A percentile compares a stretch with the other conserved stretches of the same genome.
phyloP scores from a whole-genome alignment of 2,329 filamentous ascomycete species.

The Arthrobotrys sphaeroides region DNA sequence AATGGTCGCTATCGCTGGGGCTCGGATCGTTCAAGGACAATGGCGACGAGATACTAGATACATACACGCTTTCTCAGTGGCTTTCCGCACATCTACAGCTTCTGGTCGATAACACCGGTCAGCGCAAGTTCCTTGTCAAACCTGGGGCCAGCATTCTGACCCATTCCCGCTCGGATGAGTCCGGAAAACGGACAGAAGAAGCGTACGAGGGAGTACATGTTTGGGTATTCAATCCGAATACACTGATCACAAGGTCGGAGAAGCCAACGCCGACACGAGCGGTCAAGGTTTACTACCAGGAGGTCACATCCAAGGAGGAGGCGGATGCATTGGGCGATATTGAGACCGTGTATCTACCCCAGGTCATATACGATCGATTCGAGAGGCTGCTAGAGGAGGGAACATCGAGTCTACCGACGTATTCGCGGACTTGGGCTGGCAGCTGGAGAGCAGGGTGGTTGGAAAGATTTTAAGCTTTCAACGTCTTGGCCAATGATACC shows the following conservation, averaged over 20 bases:
- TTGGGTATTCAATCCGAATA: constrained; percentile 53
- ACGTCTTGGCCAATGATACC: not conserved
- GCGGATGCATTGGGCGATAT: constrained; percentile 35
- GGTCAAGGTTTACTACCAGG: constrained; percentile 47
- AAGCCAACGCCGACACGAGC: constrained; percentile 38
- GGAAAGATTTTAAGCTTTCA: constrained; percentile 25
- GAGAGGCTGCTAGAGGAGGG: constrained; percentile 25
- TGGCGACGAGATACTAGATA: constrained; percentile 10
- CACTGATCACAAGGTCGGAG: constrained; percentile 28
- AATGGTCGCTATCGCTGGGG: constrained; percentile 41
- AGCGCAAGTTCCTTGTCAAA: constrained; percentile 47
- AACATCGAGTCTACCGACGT: constrained; percentile 23
- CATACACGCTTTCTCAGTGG: constrained; percentile 47
- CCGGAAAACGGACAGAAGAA: constrained; percentile 22
- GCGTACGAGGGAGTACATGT: constrained; percentile 29
- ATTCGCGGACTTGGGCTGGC: constrained; percentile 14
- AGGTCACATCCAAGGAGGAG: constrained; percentile 2
- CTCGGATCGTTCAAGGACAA: not conserved
- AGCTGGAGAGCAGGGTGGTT: constrained; percentile 43
- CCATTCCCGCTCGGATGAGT: constrained; percentile 31
- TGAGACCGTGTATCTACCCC: constrained; percentile 46
- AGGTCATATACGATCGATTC: constrained; percentile 20
- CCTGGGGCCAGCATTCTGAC: constrained; percentile 44
- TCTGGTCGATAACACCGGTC: constrained; percentile 36
- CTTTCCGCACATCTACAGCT: constrained; percentile 47